Evolutionary conservation across 371 early-diverging fungal genomes (phyloP).

Genomic region (Mucor piriformis): DNA sequence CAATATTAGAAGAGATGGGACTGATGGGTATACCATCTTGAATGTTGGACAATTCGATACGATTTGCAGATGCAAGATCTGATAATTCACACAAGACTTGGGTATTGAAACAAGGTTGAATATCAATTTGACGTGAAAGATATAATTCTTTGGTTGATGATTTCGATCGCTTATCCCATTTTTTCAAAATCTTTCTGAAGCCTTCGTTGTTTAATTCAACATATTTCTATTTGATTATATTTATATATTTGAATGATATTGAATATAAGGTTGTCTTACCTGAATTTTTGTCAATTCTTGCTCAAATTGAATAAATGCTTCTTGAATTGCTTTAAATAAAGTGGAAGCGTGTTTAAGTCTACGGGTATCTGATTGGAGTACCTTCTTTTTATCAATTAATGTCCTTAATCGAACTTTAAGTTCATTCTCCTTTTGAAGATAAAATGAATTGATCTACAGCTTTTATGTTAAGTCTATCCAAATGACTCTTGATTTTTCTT

Average conservation of each 20-base stretch:
- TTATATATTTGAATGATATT: background rate
- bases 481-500: background rate
- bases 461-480: background rate
- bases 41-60: constrained; percentile 63
- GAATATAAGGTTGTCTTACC: too few relatives aligned
- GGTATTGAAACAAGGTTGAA: constrained; percentile 95
- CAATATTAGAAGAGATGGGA: constrained; percentile 1
- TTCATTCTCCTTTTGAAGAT: constrained; percentile 79
- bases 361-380: constrained; percentile 61
- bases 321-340: constrained; percentile 70
- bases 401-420: constrained; percentile 77
- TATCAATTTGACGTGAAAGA: constrained; percentile 90
- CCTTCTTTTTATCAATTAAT: constrained; percentile 80
- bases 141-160: constrained; percentile 94
- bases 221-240: constrained; percentile 68
- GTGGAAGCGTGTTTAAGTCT: constrained; percentile 60
- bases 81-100: constrained; percentile 87
- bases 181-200: constrained; percentile 95
- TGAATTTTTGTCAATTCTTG: constrained; percentile 93
- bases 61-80: constrained; percentile 74
- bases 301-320: constrained; percentile 90
- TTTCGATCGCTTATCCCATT: constrained; percentile 97
- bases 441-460: constrained; percentile 78
- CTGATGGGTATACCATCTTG: constrained; percentile 48
- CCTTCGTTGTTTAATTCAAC: constrained; percentile 95